Evolutionary conservation across 164 flowering plant species (phyloP), one percentile per base, ranked within the genome.

Genomic region (Pachysandra terminalis): DNA sequence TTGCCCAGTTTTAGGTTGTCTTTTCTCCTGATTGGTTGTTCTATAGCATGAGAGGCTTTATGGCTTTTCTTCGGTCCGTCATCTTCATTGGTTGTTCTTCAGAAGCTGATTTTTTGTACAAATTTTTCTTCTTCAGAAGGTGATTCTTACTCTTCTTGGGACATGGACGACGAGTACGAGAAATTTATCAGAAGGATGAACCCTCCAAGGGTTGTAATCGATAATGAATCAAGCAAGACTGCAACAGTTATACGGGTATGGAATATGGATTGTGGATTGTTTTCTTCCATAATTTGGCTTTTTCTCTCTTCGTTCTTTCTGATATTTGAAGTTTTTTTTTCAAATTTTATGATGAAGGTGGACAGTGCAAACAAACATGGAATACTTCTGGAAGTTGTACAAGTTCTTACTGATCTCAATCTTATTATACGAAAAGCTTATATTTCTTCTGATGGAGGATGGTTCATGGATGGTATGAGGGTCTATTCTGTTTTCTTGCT

Each of bases 141-240:
- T 56, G 75, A 74, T 64, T 66, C 70, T 79, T 73, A 83, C 75
- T 86, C 80, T 78, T 87, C 96, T 8, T 69, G 77, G 61, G 85
- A 83, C 75, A 87, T 84, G 87, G 92, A 83, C 74, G 91, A 94
- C 80, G 97, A 94, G 74, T 94, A 90, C 74, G 91, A 88, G 81
- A 94, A 94, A 60, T 83, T 94, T 19, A 74, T 90, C 41, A 75
- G 89, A 69, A 84, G 98, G 75, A 84, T 91, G 89, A 87, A 90
- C 56, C 95, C 97, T 62, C 98, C 98, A n/a, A 91, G 98, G 88
- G 98, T 94, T 75, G 97, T 86, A 45, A 86, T 94, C 82, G 98
- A 94, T 65, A 94, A 91, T 64, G 95, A 87, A 62, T 64, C 87
- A 63, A 87, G 91, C 87, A 79, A 90, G 74, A 87, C 77, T 79